Base-by-base conservation (phyloP, 75 land plant genomes). In the Picea glauca region DNA sequence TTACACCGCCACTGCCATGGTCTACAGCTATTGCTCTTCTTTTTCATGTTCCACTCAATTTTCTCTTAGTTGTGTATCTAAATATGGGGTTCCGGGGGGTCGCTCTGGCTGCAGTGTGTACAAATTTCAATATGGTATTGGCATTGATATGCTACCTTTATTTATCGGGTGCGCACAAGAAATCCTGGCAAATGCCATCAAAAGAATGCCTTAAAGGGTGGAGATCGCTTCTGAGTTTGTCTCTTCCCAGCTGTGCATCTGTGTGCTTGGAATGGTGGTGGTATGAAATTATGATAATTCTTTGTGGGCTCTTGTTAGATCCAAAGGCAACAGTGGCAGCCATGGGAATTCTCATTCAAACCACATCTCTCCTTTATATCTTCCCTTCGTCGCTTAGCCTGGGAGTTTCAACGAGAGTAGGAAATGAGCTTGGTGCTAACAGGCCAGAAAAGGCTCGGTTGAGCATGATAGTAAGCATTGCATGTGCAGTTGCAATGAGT, bases 221-320 rank as follows among this genome's bases (percentile, higher is more conserved):
- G 80, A 18, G 90, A 87, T 4, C 90, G 13, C 84, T 91, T 15
- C 83, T 91, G 14, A 23, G 59, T 38, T 81, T 91, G 35, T 86
- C 93, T 26, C 82, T 83, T 5, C 93, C 93, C 21, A 91, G 92
- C 80, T 90, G 92, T 70, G 79, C 87, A 0, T 91, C 93, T 43
- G 93, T 91, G 4, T 91, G 93, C 62, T 62, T 92, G 60, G 94
- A 92, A 72, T 92, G 94, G 94, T 92, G 94, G 94, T 92, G 93
- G 92, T 91, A 91, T 65, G 93, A 91, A 81, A 76, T 91, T 75
- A 89, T 91, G 91, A 89, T 91, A 72, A 78, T 91, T 7, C 72
- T 92, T 50, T 88, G 90, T 57, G 92, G 94, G 2, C 68, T 92
- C 3, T 63, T 92, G 12, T 78, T 65, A 21, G 59, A 92, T 81